These are phyloP conservation scores for Colletotrichum tropicicola DNA, from an alignment of 2,329 filamentous ascomycete species.

Conservation along the genomic window DNA sequence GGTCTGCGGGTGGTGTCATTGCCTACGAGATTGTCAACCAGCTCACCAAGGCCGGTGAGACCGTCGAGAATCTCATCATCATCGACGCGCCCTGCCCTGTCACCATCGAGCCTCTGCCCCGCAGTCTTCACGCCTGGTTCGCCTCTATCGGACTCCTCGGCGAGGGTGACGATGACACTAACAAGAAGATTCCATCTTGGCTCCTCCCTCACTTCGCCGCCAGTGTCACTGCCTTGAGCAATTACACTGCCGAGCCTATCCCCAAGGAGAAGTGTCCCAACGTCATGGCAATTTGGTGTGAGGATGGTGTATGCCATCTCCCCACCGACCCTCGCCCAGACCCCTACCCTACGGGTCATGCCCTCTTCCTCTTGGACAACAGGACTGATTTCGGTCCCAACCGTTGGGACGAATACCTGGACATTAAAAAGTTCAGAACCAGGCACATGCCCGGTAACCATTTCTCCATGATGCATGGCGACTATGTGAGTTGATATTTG, in stretches of 20 bases:
- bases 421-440: slow-evolving; percentile 67
- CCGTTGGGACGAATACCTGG: slow-evolving; percentile 74
- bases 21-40: slow-evolving; percentile 74
- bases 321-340: slow-evolving; percentile 72
- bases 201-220: slow-evolving; percentile 78
- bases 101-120: slow-evolving; percentile 73
- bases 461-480: slow-evolving; percentile 80
- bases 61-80: slow-evolving; percentile 68
- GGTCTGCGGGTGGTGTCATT: slow-evolving; percentile 81
- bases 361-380: slow-evolving; percentile 77
- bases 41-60: slow-evolving; percentile 64
- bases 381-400: slow-evolving; percentile 76
- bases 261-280: slow-evolving; percentile 66
- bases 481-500: slow-evolving; percentile 46
- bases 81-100: slow-evolving; percentile 74
- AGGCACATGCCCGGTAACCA: slow-evolving; percentile 77
- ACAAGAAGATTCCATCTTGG: slow-evolving; percentile 73
- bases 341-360: slow-evolving; percentile 67
- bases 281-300: slow-evolving; percentile 75
- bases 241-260: slow-evolving; percentile 73
- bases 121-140: slow-evolving; percentile 75
- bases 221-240: slow-evolving; percentile 73
- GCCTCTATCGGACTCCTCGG: slow-evolving; percentile 77
- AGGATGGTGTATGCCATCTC: slow-evolving; percentile 76
- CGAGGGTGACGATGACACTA: slow-evolving; percentile 57